These are phyloP conservation scores for Lactifluus rugatus DNA, from an alignment of 768 basidiomycete species.

Conservation along the genomic window DNA sequence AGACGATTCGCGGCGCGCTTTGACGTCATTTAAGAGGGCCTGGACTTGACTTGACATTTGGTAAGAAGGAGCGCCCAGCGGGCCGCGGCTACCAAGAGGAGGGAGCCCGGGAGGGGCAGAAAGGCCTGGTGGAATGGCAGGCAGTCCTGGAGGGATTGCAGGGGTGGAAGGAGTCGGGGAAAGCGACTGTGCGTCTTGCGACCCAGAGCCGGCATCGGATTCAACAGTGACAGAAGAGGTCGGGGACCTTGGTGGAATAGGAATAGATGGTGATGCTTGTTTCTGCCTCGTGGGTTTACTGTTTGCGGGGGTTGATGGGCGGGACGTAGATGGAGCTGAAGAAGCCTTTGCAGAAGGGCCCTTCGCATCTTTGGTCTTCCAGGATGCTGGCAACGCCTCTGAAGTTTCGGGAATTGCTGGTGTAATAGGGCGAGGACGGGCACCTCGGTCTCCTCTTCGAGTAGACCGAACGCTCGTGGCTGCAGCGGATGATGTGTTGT, in stretches of 20 bases:
- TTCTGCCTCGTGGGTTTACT: conserved; percentile 6
- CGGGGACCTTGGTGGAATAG: conserved; percentile 21
- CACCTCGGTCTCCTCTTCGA: conserved; percentile 19
- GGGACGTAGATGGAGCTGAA: conserved; percentile 43
- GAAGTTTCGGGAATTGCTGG: conserved; percentile 23
- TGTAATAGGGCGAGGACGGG: conserved; percentile 36
- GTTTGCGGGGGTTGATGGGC: conserved; percentile 47
- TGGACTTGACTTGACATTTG: conserved; percentile 83
- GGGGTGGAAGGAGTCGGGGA: conserved; percentile 38
- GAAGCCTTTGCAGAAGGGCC: conserved; percentile 32
- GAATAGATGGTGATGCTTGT: conserved; percentile 10
- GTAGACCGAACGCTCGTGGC: conserved; percentile 12
- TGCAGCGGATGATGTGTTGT: conserved; percentile 14
- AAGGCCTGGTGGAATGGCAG: conserved; percentile 52
- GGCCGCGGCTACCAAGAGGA: conserved; percentile 34
- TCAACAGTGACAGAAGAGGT: conserved; percentile 23
- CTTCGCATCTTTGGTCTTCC: conserved; percentile 34
- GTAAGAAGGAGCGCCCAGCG: conserved; percentile 41
- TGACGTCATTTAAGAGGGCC: conserved; percentile 76
- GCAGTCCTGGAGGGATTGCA: conserved; percentile 40
- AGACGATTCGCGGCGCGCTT: conserved; percentile 56
- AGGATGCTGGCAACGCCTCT: conserved; percentile 7
- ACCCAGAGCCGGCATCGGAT: conserved; percentile 22
- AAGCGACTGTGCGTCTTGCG: conserved; percentile 18
- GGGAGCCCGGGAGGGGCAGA: conserved; percentile 53